Evolutionary conservation across 306 rosid genomes (phyloP).

Genomic region (Castanea sativa): DNA sequence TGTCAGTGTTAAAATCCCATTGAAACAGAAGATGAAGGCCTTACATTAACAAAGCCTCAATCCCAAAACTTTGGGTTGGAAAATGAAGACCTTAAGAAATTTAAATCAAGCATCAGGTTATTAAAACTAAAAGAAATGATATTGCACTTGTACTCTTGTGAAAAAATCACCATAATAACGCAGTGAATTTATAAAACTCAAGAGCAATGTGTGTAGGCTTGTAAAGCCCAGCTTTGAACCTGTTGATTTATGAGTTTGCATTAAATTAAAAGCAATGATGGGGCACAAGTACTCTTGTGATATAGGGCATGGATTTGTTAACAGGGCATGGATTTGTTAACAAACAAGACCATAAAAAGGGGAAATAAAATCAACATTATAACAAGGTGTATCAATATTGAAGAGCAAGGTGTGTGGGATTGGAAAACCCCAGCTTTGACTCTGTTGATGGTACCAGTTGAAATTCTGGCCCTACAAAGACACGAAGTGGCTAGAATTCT

Average conservation of each 20-base stretch:
- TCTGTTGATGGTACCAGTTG: background rate
- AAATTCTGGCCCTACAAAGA: background rate
- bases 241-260: background rate
- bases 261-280: background rate
- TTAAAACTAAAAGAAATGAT: too few species aligned
- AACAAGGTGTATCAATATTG: background rate
- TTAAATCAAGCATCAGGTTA: background rate
- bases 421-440: background rate
- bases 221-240: too few species aligned
- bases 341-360: background rate
- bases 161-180: too few species aligned
- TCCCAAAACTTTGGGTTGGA: too few species aligned
- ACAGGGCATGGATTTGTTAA: background rate
- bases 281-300: background rate
- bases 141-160: too few species aligned
- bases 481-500: background rate
- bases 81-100: background rate
- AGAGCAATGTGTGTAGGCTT: too few species aligned
- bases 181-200: too few species aligned
- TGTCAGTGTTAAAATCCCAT: slow-evolving; percentile 31
- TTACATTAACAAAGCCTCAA: too few species aligned
- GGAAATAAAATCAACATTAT: background rate
- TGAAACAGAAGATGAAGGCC: background rate
- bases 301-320: background rate
- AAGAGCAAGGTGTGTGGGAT: background rate